Base-by-base conservation (phyloP, 2,329 filamentous ascomycete species). In the Cladosporium sp. region DNA sequence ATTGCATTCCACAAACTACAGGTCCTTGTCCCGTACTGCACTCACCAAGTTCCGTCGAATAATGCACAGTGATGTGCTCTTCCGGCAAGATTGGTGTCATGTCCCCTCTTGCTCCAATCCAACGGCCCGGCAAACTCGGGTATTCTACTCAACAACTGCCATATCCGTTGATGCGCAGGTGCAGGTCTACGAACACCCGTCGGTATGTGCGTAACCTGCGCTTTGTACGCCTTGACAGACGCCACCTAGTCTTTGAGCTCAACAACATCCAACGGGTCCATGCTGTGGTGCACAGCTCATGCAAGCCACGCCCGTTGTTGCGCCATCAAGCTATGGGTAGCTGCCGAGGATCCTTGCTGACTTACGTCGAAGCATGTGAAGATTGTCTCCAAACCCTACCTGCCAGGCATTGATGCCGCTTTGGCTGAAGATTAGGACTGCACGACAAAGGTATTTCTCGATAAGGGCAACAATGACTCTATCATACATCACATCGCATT, bases 311-410 rank as follows among this genome's bases (percentile, higher is more conserved):
- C 13, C 19, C 20, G 8, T 19, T 33, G 25, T 48, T 48, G 45
- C 45, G 45, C 38, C 45, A 48, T 48, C 38, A 11, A 47, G 43
- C 43, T 38, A 47, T 35, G 43, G 43, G 43, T 39, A 47, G 43
- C 43, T 40, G 45, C 27, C 36, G 36, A 27, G 13, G 12, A 16
- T 36, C 33, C 32, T 36, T 25, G 20, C 33, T 33, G 36, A 35
- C 43, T 47, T 16, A 13, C 16, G 45, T 35, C 25, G 25, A 32
- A 39, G 35, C 45, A 48, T 48, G 45, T 48, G 45, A 48, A 46
- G 32, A 38, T 38, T 29, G 13, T 29, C 20, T 5, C 22, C 22
- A 27, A 27, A 5, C 9, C 22, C 22, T 27, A 2, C 25, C 38
- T 19, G 12, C 12, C 15, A 16, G 13, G 32, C 32, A n/a, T 35